phyloP scores from a whole-genome alignment of 176 grass and related monocot species.

The Zea mays region Zm-B73-REFERENCE-NAM-5.0 NC_050096.1:289974001-289974500 shows the following conservation, averaged over 20 bases:
- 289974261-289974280: constrained; percentile 21
- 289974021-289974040: constrained; percentile 13
- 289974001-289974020: constrained; percentile 26
- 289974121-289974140: constrained; percentile 44
- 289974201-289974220: constrained; percentile 92
- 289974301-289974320: constrained; percentile 43
- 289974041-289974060: constrained; percentile 27
- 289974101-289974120: constrained; percentile 34
- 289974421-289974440: constrained; percentile 59
- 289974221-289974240: constrained; percentile 59
- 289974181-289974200: constrained; percentile 65
- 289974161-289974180: constrained; percentile 73
- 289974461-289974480: constrained; percentile 34
- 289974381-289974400: constrained; percentile 60
- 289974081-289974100: constrained; percentile 25
- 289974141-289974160: constrained; percentile 42
- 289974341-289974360: constrained; percentile 12
- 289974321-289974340: constrained; percentile 39
- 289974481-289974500: constrained; percentile 39
- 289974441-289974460: constrained; percentile 44
- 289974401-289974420: constrained; percentile 77
- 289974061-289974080: constrained; percentile 23
- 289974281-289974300: constrained; percentile 52
- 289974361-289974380: constrained; percentile 31
- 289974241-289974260: constrained; percentile 35